Evolutionary conservation across 495 filamentous ascomycete species (phyloP).

Genomic region (Talaromyces wortmannii): DNA sequence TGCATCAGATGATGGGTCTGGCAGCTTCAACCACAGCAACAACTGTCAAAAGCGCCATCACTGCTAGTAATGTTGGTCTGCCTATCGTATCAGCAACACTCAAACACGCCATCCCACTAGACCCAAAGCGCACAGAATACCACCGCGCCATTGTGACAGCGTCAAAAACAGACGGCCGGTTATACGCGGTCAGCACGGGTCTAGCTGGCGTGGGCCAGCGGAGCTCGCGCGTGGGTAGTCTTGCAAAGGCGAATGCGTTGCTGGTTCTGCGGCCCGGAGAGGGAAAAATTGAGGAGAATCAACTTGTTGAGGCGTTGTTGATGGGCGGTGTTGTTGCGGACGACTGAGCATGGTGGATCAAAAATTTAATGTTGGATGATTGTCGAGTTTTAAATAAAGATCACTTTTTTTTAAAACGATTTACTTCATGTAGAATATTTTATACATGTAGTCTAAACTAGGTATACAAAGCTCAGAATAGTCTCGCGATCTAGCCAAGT

Average conservation of each 20-base stretch:
- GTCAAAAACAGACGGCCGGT: constrained; percentile 51
- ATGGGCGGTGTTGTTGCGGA: constrained; percentile 41
- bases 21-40: constrained; percentile 10
- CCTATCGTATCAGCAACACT: constrained; percentile 65
- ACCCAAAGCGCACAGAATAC: constrained; percentile 76
- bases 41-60: constrained; percentile 16
- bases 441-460: background rate
- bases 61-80: constrained; percentile 40
- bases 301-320: constrained; percentile 52
- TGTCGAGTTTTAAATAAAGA: too few relatives aligned
- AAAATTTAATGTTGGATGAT: background rate
- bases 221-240: constrained; percentile 81
- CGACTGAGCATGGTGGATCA: constrained; percentile 11
- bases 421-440: background rate
- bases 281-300: constrained; percentile 42
- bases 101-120: constrained; percentile 63
- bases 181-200: constrained; percentile 80
- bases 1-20: constrained; percentile 59
- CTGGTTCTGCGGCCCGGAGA: constrained; percentile 62
- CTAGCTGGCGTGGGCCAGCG: constrained; percentile 56
- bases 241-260: constrained; percentile 81
- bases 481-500: too few relatives aligned
- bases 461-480: background rate
- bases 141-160: constrained; percentile 67
- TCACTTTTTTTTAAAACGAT: too few relatives aligned